phyloP scores from a whole-genome alignment of 1,284 basidiomycete genomes.

The Moesziomyces antarcticus region DNA sequence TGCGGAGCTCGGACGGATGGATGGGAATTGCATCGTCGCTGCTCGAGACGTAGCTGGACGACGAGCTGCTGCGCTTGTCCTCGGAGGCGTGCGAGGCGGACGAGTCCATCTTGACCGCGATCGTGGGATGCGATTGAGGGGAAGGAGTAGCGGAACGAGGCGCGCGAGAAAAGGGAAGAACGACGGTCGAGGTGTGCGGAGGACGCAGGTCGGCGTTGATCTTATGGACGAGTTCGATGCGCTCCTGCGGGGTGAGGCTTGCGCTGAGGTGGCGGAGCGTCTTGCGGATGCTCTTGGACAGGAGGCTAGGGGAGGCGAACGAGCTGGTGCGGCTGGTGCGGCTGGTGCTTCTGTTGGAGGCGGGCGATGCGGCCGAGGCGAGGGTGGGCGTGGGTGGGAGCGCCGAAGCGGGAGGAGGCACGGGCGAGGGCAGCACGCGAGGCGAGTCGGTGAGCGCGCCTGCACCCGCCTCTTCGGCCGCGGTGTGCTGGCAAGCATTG shows the following conservation, averaged over 20 bases:
- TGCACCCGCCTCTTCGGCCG: neutral
- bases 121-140: neutral
- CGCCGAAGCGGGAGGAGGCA: slow-evolving; percentile 29
- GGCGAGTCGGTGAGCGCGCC: slow-evolving; percentile 1
- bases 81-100: neutral
- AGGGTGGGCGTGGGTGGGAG: slow-evolving; percentile 23
- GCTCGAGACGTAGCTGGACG: too few relatives aligned
- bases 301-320: slow-evolving; percentile 6
- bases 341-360: neutral
- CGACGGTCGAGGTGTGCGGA: neutral
- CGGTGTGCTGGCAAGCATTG: slow-evolving; percentile 6
- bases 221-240: slow-evolving; percentile 19
- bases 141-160: neutral
- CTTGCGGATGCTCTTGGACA: slow-evolving; percentile 14
- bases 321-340: neutral
- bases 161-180: slow-evolving; percentile 4
- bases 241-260: slow-evolving; percentile 15
- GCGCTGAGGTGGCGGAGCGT: slow-evolving; percentile 11
- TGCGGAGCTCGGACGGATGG: slow-evolving; percentile 5
- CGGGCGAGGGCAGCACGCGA: slow-evolving; percentile 26
- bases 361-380: neutral
- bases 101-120: neutral
- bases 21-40: too few relatives aligned
- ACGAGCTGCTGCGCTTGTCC: neutral
- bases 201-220: slow-evolving; percentile 24